phyloP scores from a whole-genome alignment of 345 rosid genomes.

The Syzygium aqueum region DNA sequence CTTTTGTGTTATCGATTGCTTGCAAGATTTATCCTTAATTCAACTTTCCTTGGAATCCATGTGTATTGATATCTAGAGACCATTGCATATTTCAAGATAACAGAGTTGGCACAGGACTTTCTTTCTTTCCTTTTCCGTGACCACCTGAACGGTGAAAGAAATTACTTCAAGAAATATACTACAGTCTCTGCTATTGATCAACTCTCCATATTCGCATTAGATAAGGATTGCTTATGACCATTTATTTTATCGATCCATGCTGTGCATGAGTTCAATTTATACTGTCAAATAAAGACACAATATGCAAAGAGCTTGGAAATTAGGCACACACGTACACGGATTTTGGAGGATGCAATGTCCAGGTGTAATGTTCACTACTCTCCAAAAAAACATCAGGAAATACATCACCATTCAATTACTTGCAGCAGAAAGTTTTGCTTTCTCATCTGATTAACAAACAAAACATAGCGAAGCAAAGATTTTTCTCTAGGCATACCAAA shows the following conservation, averaged over 20 bases:
- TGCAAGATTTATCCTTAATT: neutral
- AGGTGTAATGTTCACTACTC: rapidly evolving
- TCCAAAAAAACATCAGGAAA: neutral
- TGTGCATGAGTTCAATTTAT: neutral
- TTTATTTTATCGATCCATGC: neutral
- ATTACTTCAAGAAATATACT: neutral
- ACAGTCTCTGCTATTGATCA: neutral
- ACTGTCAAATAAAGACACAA: neutral
- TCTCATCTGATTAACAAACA: neutral
- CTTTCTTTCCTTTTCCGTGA: neutral
- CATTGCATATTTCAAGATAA: neutral
- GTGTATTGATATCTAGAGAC: neutral
- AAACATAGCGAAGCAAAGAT: neutral
- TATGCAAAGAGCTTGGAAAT: too few relatives aligned
- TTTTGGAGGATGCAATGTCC: neutral
- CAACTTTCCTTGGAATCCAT: neutral
- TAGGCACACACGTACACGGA: neutral
- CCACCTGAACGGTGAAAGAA: neutral
- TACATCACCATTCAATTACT: neutral
- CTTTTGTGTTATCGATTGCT: rapidly evolving
- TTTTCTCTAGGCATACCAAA: neutral
- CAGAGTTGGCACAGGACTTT: neutral
- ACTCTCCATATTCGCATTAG: neutral
- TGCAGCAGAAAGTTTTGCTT: neutral
- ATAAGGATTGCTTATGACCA: neutral